phyloP scores from a whole-genome alignment of 1,139 yeast genomes.

The Lodderomyces orthopsilosis region DNA sequence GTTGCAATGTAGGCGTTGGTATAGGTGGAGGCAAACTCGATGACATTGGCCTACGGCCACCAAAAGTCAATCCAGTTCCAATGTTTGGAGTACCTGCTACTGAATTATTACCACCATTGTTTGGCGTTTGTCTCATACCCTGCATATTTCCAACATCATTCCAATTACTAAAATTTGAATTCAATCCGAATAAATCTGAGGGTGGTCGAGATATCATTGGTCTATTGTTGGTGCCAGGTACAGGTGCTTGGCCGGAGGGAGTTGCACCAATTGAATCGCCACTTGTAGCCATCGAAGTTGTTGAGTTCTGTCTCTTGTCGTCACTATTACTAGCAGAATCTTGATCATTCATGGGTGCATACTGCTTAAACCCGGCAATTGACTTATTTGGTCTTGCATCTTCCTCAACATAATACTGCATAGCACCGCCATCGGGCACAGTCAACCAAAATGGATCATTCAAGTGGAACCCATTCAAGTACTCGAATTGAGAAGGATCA shows the following conservation, averaged over 20 bases:
- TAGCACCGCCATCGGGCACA: conserved; percentile 36
- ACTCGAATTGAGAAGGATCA: conserved; percentile 14
- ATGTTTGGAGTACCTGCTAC: conserved; percentile 3
- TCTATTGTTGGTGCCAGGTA: not conserved
- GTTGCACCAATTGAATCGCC: not conserved
- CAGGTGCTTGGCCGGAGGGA: conserved; percentile 1
- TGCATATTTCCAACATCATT: conserved; percentile 4
- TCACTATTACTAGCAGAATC: not conserved
- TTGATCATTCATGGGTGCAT: not conserved
- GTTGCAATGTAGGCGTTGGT: conserved; percentile 8
- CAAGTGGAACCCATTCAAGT: conserved; percentile 24
- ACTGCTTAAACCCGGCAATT: conserved; percentile 7
- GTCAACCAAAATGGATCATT: conserved; percentile 47
- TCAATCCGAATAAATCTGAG: conserved; percentile 6
- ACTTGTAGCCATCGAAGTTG: not conserved
- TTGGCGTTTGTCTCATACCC: conserved; percentile 4
- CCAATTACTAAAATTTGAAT: conserved; percentile 7
- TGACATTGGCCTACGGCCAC: conserved; percentile 2
- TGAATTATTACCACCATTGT: conserved; percentile 1
- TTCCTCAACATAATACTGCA: conserved; percentile 21
- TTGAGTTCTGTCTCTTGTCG: not conserved
- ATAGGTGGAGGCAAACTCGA: conserved; percentile 6
- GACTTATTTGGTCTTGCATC: conserved; percentile 15
- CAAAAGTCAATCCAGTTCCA: not conserved
- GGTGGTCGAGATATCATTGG: conserved; percentile 4